A percentile compares a stretch with the other conserved stretches of the same genome.
phyloP scores from a whole-genome alignment of 495 filamentous ascomycete genomes.

The Xylaria flabelliformis region DNA sequence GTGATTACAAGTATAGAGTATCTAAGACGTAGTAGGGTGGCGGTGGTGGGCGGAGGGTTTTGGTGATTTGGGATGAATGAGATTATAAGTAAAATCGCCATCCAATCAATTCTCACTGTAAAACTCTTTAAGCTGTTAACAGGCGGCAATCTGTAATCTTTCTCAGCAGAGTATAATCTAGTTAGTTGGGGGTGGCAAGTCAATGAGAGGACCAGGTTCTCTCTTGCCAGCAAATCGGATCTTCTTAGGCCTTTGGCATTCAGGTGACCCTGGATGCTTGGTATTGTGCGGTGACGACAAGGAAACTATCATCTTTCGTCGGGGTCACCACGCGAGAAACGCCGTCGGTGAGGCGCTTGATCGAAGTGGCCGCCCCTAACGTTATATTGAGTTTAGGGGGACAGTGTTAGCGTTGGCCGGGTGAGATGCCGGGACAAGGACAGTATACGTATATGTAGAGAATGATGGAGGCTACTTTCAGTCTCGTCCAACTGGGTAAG shows the following conservation, averaged over 20 bases:
- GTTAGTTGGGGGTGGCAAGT: conserved; percentile 12
- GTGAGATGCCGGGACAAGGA: conserved; percentile 13
- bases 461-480: not conserved
- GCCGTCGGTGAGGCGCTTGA: conserved; percentile 16
- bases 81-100: not conserved
- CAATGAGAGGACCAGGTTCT: not conserved
- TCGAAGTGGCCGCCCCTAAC: not conserved
- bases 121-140: not conserved
- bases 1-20: not conserved
- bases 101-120: conserved; percentile 4
- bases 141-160: not conserved
- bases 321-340: not conserved
- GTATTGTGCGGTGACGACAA: conserved; percentile 6
- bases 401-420: conserved; percentile 18
- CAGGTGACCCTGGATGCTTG: not conserved
- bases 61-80: not conserved
- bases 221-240: not conserved
- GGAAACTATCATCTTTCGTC: not conserved
- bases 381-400: conserved; percentile 13
- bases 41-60: not conserved
- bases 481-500: not conserved
- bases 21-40: not conserved
- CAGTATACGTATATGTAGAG: not conserved
- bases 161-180: conserved; percentile 1
- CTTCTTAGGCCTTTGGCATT: not conserved